Evolutionary conservation across 2,329 filamentous ascomycete genomes (phyloP).

Genomic region (Periconia digitata): DNA sequence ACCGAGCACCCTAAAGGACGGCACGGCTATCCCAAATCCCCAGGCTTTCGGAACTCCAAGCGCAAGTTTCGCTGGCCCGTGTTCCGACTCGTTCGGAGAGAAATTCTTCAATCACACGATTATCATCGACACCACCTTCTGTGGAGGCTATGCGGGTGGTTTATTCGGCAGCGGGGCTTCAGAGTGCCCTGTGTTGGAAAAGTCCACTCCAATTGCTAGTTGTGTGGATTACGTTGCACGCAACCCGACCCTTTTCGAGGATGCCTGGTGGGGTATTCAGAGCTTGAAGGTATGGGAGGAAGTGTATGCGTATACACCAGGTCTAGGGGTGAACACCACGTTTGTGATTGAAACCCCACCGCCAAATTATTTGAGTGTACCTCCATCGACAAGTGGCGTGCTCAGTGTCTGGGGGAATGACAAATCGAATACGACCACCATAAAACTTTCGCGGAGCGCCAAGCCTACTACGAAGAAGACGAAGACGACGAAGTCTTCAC

Average conservation of each 20-base stretch:
- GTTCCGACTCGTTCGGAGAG: slow-evolving; percentile 25
- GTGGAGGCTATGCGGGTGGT: slow-evolving; percentile 43
- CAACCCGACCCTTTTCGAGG: slow-evolving; percentile 19
- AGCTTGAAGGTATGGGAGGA: slow-evolving; percentile 45
- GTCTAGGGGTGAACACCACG: background rate
- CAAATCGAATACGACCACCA: background rate
- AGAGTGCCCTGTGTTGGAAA: slow-evolving; percentile 51
- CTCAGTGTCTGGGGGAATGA: background rate
- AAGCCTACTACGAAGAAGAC: background rate
- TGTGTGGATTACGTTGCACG: slow-evolving; percentile 23
- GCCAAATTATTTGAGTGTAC: slow-evolving; percentile 1
- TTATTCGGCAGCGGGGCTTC: slow-evolving; percentile 12
- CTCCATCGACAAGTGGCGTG: slow-evolving; percentile 10
- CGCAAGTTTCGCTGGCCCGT: slow-evolving; percentile 61
- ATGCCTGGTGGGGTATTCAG: slow-evolving; percentile 46
- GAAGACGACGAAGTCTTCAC: background rate
- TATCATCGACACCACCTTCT: slow-evolving; percentile 79
- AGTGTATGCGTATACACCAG: slow-evolving; percentile 1
- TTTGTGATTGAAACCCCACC: background rate
- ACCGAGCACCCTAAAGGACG: slow-evolving; percentile 46
- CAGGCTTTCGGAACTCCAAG: slow-evolving; percentile 64
- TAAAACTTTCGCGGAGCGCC: background rate
- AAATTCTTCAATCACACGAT: slow-evolving; percentile 72
- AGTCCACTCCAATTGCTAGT: slow-evolving; percentile 19
- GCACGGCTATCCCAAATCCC: slow-evolving; percentile 56